Evolutionary conservation across 345 rosid genomes (phyloP), one percentile per base, ranked within the genome.

Genomic region (Nephelium lappaceum): DNA sequence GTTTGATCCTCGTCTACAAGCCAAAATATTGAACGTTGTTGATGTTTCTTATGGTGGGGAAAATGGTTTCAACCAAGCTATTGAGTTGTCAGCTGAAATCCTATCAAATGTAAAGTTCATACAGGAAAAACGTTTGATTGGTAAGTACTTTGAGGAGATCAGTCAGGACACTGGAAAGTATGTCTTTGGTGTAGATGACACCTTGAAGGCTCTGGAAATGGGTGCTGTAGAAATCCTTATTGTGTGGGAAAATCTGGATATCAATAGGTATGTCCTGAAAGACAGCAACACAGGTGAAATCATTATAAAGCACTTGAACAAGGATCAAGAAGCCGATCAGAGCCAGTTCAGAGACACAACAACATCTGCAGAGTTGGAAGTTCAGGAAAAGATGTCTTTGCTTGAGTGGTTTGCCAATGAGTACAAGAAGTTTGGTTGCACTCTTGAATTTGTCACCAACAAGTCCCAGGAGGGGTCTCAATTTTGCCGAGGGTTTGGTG

Each of bases 31-130:
- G 83, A 95, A 95, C 24, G 97, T 93, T 0, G 97, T 93, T 11
- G 98, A 95, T 84, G 97, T 95, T 41, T 95, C 98, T 14, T 95
- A 95, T 62, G 97, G 98, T 27, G 98, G 98, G 5, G 98, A 95
- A 72, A 93, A 91, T 58, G 97, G 98, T 53, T 95, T 95, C 78
- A 93, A 91, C 79, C 98, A 94, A 81, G 98, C 98, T 16, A 93
- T 95, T 60, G 97, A 93, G 84, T 77, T 95, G 76, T 95, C 97
- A 25, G 89, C 97, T 9, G 98, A 95, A 89, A 91, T 95, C 53
- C 88, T 95, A 11, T 87, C 97, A 0, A 93, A 95, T 77, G 98
- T 93, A 55, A 95, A 95, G 87, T 95, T 95, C 85, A 95, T 95
- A n/a, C 98, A 93, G 83, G 98, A 95, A 81, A 95, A 95, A 67